Base-by-base conservation (phyloP, 2,329 filamentous ascomycete species). In the Colletotrichum sp. region DNA sequence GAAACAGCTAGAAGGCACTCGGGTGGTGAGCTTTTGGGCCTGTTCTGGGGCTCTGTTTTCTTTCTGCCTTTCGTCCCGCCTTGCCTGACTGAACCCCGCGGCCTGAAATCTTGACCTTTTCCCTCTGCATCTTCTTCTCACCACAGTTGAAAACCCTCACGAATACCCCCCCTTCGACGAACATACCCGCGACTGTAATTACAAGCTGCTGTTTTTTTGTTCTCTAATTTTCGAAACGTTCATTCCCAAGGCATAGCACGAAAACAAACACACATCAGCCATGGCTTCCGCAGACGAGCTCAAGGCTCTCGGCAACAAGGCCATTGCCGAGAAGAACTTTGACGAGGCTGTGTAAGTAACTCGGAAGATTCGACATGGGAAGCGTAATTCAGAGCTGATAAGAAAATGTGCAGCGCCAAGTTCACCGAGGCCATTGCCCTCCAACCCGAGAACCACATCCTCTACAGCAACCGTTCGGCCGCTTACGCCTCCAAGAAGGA, bases 301-400 rank as follows among this genome's bases (percentile, higher is more conserved):
- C 82, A 99, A 99, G 90, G 95, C 96, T 83, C 94, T 97, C 85
- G 97, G 96, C 89, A 99, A 99, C 91, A 98, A 98, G 90, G 96
- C 98, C 87, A 99, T 99, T 87, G 94, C 95, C 79, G 96, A 95
- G 78, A 99, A 99, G 91, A 96, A 99, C 87, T 99, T 98, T 86
- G 91, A 96, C 82, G 95, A 96, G 85, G 97, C 97, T 83, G 92
- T 98, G 96, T 99, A 91, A 87, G 95, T 92, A 73, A 57, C 69
- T 49, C 76, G 60, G 66, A 30, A 7, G 1, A 13, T 18, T 21
- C 21, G 8, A 16, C 15, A 12, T 6, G 34, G 39, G 13, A 16
- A 7, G 59, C 57, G 34, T 21, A 26, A 7, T 1, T 62, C 59
- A 79, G 82, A 44, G 82, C 77, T 70, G 13, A 70, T 39, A 16